Percentiles rank a stretch among this genome's conserved stretches.
Conservation (phyloP, 176 grass and related monocot genomes). For the Oryza coarctata region DNA sequence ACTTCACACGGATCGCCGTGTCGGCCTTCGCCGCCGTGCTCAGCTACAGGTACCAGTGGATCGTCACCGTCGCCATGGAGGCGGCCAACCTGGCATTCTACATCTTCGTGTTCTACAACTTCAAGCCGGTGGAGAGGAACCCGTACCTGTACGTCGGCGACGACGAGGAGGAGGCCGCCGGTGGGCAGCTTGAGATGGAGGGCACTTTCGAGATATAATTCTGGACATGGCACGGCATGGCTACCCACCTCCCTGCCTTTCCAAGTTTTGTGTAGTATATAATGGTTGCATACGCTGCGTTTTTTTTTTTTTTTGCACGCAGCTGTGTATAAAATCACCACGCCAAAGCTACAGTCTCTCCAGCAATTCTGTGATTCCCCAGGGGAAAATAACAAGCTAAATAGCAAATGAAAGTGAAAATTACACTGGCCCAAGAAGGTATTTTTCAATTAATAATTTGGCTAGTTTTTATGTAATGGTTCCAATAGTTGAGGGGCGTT, state of each 20-base stretch:
- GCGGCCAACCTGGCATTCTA: conserved; percentile 51
- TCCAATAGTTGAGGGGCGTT: too few species aligned
- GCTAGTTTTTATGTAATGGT: too few species aligned
- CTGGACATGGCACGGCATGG: neutral
- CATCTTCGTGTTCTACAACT: conserved; percentile 56
- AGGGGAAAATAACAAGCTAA: neutral
- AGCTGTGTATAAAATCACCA: neutral
- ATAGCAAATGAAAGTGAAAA: neutral
- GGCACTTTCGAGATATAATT: conserved; percentile 53
- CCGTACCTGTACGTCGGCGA: conserved; percentile 62
- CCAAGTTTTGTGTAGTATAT: conserved; percentile 38
- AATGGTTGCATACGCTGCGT: neutral
- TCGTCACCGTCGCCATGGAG: conserved; percentile 38
- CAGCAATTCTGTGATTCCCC: neutral
- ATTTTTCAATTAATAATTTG: neutral
- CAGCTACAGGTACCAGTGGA: conserved; percentile 58
- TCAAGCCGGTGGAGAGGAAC: conserved; percentile 52
- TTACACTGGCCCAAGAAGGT: neutral
- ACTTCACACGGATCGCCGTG: conserved; percentile 61
- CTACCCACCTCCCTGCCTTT: neutral
- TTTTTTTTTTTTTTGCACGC: neutral
- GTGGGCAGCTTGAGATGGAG: conserved; percentile 51
- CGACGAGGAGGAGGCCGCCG: conserved; percentile 53
- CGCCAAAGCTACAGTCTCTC: neutral
- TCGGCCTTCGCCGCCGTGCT: conserved; percentile 41